Evolutionary conservation across 768 basidiomycete species (phyloP).

Genomic region (Mycena belliarum): DNA sequence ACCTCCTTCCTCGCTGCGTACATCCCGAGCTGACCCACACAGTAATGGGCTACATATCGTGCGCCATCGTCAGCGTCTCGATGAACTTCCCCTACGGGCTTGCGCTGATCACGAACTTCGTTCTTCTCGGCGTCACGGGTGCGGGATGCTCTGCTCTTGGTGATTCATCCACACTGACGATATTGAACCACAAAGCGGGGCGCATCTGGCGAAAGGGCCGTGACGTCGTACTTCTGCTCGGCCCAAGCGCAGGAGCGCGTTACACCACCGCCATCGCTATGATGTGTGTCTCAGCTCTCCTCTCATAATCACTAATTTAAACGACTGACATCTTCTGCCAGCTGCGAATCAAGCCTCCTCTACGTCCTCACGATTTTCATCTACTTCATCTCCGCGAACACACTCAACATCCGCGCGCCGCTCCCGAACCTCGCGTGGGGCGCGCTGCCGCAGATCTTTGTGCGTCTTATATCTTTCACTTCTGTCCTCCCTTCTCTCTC

Average conservation of each 20-base stretch:
- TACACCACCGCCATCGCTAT: not conserved
- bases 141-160: not conserved
- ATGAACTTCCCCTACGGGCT: not conserved
- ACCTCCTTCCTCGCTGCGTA: not conserved
- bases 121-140: slow-evolving; percentile 1
- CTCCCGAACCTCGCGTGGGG: not conserved
- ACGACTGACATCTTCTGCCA: no score
- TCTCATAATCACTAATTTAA: no score
- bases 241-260: not conserved
- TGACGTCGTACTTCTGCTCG: not conserved
- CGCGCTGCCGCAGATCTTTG: not conserved
- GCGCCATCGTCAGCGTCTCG: not conserved
- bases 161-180: no score
- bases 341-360: slow-evolving; percentile 10
- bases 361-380: not conserved
- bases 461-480: not conserved
- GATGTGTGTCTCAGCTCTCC: not conserved
- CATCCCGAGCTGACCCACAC: not conserved
- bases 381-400: not conserved
- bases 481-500: no score
- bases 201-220: not conserved
- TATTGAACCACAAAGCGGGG: not conserved
- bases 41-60: not conserved
- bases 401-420: not conserved
- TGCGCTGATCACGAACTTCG: not conserved